These are phyloP conservation scores for Sugiyamaella boreocaroliniensis DNA, from an alignment of 805 yeast genomes.

Conservation along the genomic window DNA sequence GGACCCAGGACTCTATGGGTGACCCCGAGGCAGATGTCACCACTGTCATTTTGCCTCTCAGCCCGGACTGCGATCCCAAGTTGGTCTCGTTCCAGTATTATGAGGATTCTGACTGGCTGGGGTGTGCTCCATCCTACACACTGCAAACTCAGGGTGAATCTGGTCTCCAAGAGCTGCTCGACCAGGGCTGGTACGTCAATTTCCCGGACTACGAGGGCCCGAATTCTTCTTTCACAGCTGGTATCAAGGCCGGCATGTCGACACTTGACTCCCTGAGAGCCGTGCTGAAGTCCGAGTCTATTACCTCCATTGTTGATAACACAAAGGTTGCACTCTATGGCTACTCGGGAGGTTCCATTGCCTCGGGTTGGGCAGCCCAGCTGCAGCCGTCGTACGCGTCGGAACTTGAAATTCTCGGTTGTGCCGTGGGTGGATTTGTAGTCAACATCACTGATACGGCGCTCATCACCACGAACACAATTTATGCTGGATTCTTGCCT, in stretches of 20 bases:
- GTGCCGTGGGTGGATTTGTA: constrained; percentile 27
- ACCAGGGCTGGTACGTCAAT: constrained; percentile 15
- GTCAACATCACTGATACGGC: constrained; percentile 19
- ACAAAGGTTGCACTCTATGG: constrained; percentile 73
- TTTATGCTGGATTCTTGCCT: constrained; percentile 21
- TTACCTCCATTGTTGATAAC: constrained; percentile 32
- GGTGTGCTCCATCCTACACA: constrained; percentile 26
- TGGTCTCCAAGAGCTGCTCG: constrained; percentile 11
- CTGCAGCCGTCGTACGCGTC: constrained; percentile 24
- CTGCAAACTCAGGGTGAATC: constrained; percentile 13
- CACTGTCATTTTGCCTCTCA: constrained; percentile 23
- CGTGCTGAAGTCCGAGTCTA: constrained; percentile 10
- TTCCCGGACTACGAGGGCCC: constrained; percentile 29
- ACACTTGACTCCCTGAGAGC: constrained; percentile 26
- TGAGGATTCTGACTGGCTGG: constrained; percentile 24
- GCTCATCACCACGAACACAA: constrained; percentile 12
- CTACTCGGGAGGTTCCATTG: constrained; percentile 60
- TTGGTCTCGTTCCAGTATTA: constrained; percentile 25
- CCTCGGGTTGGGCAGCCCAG: constrained; percentile 52
- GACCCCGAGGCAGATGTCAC: constrained; percentile 26
- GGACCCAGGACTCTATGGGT: constrained; percentile 25
- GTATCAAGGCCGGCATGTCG: constrained; percentile 23
- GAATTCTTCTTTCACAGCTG: constrained; percentile 25
- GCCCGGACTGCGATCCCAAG: constrained; percentile 1
- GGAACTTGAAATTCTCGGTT: constrained; percentile 22